Base-by-base conservation (phyloP, 1,139 yeast species). In the Saccharomyces hybrid region DNA sequence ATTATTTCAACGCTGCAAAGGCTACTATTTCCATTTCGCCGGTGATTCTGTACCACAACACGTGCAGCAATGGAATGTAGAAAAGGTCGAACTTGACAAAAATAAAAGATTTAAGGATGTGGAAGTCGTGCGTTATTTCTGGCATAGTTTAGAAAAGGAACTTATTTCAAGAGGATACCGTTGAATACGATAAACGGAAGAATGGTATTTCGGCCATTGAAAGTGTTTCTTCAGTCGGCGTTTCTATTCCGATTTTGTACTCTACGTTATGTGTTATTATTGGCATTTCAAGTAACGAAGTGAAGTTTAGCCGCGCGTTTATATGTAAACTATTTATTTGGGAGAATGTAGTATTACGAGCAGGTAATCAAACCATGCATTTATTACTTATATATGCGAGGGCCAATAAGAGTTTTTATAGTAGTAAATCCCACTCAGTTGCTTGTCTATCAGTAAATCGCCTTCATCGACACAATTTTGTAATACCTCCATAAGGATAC, bases 11-110 rank as follows among this genome's bases (percentile, higher is more conserved):
- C 83, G 82, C 62, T 88, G 88, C 58, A 83, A 86, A 56, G 99
- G 99, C 1, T 90, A 83, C 66, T 87, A 82, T 63, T 77, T 90
- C 62, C 78, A 84, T 50, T 90, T 83, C 70, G 80, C 78, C 55
- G 95, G 91, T 42, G 99, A 93, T 61, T 78, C 83, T 1, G 76
- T 89, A 1, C 98, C 98, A 4, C 77, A 78, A 44, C 82, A 82
- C 56, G 81, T 91, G 47, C 78, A 79, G 57, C 87, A 85, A 55
- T 93, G 99, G 99, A 93, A 93, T 67, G 95, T 93, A 8, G 81
- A 82, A 58, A 82, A 82, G 51, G 79, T 91, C 53, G 80, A 80
- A 51, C 77, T 95, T 13, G 98, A 93, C 66, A 83, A 95, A 63
- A 84, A 81, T 52, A 87, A 84, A 67, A 77, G 99, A 62, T 93